Evolutionary conservation across 2,329 filamentous ascomycete species (phyloP).

Genomic region (Pseudofabraea citricarpa): DNA sequence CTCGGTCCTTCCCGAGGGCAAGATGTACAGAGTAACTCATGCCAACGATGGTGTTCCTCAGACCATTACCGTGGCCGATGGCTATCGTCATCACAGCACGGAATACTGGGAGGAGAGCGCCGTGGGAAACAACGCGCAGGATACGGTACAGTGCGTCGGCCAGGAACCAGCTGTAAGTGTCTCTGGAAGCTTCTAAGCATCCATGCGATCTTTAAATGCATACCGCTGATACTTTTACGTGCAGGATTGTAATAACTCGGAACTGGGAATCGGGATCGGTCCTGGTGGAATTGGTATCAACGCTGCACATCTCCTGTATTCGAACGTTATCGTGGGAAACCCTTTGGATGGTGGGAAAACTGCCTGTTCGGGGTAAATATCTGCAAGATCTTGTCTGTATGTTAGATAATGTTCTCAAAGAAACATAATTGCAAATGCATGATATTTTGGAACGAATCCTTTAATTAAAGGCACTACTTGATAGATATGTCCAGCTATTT

Average conservation of each 20-base stretch:
- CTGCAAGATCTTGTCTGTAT: too few relatives aligned
- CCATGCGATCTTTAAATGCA: neutral
- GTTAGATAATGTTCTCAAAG: too few relatives aligned
- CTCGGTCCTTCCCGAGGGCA: conserved; percentile 1
- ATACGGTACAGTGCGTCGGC: conserved; percentile 3
- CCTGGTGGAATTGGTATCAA: conserved; percentile 4
- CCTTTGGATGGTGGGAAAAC: conserved; percentile 3
- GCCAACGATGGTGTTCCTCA: conserved; percentile 7
- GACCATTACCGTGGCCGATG: conserved; percentile 1
- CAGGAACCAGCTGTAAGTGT: conserved; percentile 4
- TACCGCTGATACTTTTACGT: neutral
- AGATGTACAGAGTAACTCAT: conserved; percentile 7
- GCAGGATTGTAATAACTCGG: conserved; percentile 1
- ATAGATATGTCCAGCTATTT: too few relatives aligned
- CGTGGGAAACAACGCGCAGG: neutral
- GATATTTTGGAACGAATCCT: too few relatives aligned
- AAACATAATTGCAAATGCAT: too few relatives aligned
- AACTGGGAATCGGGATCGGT: neutral
- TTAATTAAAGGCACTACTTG: too few relatives aligned
- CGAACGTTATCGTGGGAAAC: conserved; percentile 4
- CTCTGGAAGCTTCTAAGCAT: neutral
- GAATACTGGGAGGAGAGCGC: conserved; percentile 4
- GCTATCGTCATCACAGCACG: conserved; percentile 4
- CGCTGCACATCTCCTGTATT: conserved; percentile 4
- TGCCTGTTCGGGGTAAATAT: conserved; percentile 2